Conservation (phyloP, 164 flowering plant species). For the Dillenia turbinata region DNA sequence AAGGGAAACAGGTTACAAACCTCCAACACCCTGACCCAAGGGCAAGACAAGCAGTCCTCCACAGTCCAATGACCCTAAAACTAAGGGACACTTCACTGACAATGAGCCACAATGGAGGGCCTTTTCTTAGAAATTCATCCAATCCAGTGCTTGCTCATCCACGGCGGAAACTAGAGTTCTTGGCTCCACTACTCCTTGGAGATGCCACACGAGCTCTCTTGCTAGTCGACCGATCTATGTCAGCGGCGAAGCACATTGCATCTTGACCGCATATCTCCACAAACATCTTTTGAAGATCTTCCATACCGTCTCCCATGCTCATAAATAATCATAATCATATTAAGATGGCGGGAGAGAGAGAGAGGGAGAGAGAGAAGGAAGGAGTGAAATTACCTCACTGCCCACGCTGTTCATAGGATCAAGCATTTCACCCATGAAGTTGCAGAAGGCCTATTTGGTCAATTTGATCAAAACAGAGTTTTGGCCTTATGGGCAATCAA, state of each 20-base stretch:
- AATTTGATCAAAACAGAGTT: neutral
- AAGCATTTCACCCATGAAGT: constrained; percentile 85
- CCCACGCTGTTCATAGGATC: constrained; percentile 71
- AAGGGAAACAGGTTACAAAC: no score
- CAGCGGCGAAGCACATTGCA: constrained; percentile 12
- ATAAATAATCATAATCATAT: no score
- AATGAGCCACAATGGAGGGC: no score
- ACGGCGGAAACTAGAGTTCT: no score
- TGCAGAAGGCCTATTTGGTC: constrained; percentile 62
- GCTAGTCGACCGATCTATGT: constrained; percentile 23
- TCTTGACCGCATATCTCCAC: constrained; percentile 67
- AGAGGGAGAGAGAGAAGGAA: no score
- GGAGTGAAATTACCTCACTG: constrained; percentile 39
- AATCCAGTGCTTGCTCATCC: no score
- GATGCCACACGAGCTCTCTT: constrained; percentile 36
- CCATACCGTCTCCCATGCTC: constrained; percentile 53
- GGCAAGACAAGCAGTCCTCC: no score
- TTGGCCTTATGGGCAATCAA: neutral
- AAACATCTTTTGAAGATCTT: constrained; percentile 88
- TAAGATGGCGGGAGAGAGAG: no score
- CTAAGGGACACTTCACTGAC: no score
- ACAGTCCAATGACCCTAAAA: no score
- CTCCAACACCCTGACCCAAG: no score
- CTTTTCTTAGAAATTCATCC: no score
- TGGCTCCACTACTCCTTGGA: neutral